These are phyloP conservation scores for Fagus sylvatica DNA, from an alignment of 306 rosid species.

Conservation along the genomic window DNA sequence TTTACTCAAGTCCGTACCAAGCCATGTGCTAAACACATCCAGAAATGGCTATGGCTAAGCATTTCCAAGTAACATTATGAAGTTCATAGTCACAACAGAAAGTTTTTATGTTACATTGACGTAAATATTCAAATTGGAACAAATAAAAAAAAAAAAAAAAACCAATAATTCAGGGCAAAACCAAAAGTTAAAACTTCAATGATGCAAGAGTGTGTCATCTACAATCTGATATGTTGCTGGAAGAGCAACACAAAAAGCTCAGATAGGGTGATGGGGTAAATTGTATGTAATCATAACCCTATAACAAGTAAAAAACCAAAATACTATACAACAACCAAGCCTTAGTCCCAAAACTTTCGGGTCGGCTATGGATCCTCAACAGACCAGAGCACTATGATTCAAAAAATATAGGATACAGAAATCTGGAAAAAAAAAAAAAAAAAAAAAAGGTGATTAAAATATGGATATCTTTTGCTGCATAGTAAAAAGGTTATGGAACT, in stretches of 20 bases:
- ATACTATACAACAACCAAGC: no score
- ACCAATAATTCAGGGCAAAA: background rate
- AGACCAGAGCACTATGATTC: background rate
- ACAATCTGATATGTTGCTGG: background rate
- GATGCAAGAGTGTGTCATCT: background rate
- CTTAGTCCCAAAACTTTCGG: no score
- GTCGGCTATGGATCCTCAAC: no score
- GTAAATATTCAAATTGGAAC: background rate
- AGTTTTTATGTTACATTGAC: background rate
- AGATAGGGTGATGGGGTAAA: background rate
- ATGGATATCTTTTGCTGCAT: background rate
- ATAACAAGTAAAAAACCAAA: background rate
- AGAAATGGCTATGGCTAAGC: conserved; percentile 15
- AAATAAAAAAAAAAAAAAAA: background rate
- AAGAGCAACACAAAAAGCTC: background rate
- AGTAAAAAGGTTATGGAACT: background rate
- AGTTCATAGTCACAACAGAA: background rate
- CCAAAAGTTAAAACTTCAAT: background rate
- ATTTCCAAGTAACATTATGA: background rate
- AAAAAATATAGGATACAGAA: background rate
- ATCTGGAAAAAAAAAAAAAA: background rate
- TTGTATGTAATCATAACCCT: background rate
- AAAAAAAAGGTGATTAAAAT: background rate
- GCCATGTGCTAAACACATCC: conserved; percentile 13
- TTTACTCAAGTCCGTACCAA: background rate